Percentiles rank a stretch among this genome's conserved stretches.
Conservation (phyloP, 2,329 filamentous ascomycete genomes). For the Nothophaeocryptopus gaeumannii region DNA sequence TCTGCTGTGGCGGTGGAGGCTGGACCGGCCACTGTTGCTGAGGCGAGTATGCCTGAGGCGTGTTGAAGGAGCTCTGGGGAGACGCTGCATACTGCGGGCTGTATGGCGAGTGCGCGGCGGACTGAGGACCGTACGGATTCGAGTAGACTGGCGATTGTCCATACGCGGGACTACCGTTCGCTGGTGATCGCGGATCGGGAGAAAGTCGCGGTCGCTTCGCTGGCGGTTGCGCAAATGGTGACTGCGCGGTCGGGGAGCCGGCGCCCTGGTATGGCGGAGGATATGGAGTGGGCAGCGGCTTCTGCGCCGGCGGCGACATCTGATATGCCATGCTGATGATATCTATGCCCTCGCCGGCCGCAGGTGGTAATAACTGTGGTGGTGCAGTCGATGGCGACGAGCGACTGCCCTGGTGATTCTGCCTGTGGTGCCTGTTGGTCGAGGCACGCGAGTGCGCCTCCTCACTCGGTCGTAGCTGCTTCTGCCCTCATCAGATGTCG, state of each 20-base stretch:
- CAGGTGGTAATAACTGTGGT: conserved; percentile 1
- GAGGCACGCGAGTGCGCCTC: conserved; percentile 18
- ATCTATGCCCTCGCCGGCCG: conserved; percentile 1
- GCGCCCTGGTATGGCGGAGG: conserved; percentile 51
- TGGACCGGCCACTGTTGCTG: conserved; percentile 22
- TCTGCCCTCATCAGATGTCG: conserved; percentile 19
- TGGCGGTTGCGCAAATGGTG: conserved; percentile 58
- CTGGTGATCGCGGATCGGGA: conserved; percentile 63
- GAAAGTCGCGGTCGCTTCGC: conserved; percentile 71
- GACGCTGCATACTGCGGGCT: conserved; percentile 27
- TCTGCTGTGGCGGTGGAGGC: conserved; percentile 20
- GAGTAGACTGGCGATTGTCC: conserved; percentile 28
- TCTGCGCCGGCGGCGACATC: conserved; percentile 33
- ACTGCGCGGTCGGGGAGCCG: conserved; percentile 34
- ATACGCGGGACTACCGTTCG: conserved; percentile 51
- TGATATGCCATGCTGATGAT: conserved; percentile 27
- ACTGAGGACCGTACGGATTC: conserved; percentile 40
- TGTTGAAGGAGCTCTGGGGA: conserved; percentile 33
- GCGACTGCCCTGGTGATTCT: too few species aligned
- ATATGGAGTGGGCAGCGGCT: conserved; percentile 29
- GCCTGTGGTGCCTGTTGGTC: too few species aligned
- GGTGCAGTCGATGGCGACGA: conserved; percentile 1
- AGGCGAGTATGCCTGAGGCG: conserved; percentile 31
- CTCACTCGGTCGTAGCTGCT: conserved; percentile 15
- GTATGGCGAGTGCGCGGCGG: conserved; percentile 28